phyloP scores from a whole-genome alignment of 768 basidiomycete genomes.

The Baorangia bicolor region DNA sequence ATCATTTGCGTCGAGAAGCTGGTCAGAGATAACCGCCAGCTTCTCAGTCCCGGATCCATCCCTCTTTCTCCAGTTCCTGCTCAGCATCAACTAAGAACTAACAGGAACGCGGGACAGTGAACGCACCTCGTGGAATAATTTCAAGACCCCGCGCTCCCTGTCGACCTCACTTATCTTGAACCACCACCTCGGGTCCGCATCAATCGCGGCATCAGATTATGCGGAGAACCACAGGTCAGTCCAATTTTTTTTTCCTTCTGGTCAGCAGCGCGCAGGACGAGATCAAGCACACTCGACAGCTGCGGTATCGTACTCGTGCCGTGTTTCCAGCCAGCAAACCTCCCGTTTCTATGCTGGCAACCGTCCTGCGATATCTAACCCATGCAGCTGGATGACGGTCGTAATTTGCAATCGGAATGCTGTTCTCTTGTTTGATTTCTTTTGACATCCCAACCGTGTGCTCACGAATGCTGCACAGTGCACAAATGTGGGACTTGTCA shows the following conservation, averaged over 20 bases:
- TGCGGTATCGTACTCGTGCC: slow-evolving; percentile 5
- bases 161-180: background rate
- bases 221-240: slow-evolving; percentile 5
- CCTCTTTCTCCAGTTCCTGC: no score
- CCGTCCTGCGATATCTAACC: slow-evolving; percentile 13
- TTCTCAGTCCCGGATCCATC: no score
- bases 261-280: slow-evolving; percentile 20
- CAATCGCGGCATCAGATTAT: no score
- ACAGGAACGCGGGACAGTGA: no score
- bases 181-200: background rate
- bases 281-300: slow-evolving; percentile 25
- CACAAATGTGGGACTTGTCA: no score
- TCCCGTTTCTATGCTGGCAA: slow-evolving; percentile 10
- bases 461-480: background rate
- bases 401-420: slow-evolving; percentile 32
- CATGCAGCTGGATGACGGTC: slow-evolving; percentile 23
- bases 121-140: no score
- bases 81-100: no score
- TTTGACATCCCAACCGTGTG: background rate
- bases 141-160: no score
- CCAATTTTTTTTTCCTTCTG: background rate
- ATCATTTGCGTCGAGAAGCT: no score
- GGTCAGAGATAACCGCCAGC: background rate
- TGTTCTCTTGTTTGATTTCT: background rate
- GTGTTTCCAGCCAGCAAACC: slow-evolving; percentile 18